Evolutionary conservation across 306 rosid genomes (phyloP).

Genomic region (Trifolium subterraneum): DNA sequence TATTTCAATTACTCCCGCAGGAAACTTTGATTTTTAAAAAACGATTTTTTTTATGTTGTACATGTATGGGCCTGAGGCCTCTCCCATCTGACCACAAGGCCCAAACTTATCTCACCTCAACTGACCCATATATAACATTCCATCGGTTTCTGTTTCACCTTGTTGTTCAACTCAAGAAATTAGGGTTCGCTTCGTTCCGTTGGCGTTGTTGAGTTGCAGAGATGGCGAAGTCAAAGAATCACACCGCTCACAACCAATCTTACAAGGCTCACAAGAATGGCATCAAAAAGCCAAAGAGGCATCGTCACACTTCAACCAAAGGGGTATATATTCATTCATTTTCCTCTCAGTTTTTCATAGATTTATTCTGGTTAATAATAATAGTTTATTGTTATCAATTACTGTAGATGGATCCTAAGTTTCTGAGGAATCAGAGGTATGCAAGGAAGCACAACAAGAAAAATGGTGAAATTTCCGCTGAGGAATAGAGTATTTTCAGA

Average conservation of each 20-base stretch:
- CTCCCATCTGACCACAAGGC: too few species aligned
- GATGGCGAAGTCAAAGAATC: conserved; percentile 99
- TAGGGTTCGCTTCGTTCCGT: conserved; percentile 29
- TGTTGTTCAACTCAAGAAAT: too few species aligned
- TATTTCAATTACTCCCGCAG: too few species aligned
- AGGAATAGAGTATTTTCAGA: conserved; percentile 59
- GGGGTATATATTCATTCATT: conserved; percentile 56
- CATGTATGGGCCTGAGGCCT: too few species aligned
- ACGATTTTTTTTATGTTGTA: too few species aligned
- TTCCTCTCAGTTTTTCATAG: too few species aligned
- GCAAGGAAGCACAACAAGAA: conserved; percentile 96
- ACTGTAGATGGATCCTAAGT: conserved; percentile 93
- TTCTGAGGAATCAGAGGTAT: conserved; percentile 98
- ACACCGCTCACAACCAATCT: conserved; percentile 99
- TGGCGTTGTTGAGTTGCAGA: conserved; percentile 47
- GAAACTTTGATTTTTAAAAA: too few species aligned
- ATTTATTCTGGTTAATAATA: not conserved
- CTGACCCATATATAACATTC: too few species aligned
- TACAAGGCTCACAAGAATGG: conserved; percentile 95
- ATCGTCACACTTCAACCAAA: conserved; percentile 96
- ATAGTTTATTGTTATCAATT: not conserved
- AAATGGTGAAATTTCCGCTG: conserved; percentile 55
- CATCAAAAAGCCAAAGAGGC: conserved; percentile 93
- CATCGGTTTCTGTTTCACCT: too few species aligned
- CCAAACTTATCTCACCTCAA: too few species aligned